Conservation (phyloP, 1,284 basidiomycete species). For the Cutaneotrichosporon cutaneum region DNA sequence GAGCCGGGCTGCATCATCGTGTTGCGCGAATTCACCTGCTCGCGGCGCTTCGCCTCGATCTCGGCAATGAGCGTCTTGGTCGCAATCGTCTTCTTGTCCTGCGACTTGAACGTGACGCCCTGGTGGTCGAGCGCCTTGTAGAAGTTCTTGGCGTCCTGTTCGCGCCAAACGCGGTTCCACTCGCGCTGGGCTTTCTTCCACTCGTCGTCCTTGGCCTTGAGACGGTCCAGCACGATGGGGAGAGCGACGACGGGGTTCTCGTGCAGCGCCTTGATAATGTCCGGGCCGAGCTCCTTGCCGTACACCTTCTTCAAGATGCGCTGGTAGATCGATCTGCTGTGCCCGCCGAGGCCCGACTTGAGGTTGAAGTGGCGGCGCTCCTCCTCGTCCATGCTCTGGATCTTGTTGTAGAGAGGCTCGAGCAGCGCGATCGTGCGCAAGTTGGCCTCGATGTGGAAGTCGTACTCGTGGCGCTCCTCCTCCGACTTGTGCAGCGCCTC, state of each 20-base stretch:
- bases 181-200: constrained; percentile 93
- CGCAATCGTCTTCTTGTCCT: constrained; percentile 95
- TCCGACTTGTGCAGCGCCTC: constrained; percentile 95
- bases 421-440: constrained; percentile 87
- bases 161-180: constrained; percentile 96
- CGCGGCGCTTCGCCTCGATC: constrained; percentile 74
- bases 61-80: constrained; percentile 85
- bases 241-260: constrained; percentile 88
- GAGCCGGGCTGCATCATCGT: constrained; percentile 65
- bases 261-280: constrained; percentile 87
- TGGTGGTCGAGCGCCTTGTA: constrained; percentile 97
- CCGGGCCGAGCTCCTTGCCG: constrained; percentile 70
- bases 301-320: constrained; percentile 95
- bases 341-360: constrained; percentile 83
- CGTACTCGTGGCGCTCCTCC: constrained; percentile 98
- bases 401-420: constrained; percentile 81
- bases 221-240: constrained; percentile 83
- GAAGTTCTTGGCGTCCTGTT: constrained; percentile 95
- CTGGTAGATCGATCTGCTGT: constrained; percentile 85
- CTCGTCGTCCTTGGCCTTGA: constrained; percentile 96
- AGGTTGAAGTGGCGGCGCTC: constrained; percentile 82
- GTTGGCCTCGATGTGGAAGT: constrained; percentile 92
- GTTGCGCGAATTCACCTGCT: constrained; percentile 72
- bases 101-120: constrained; percentile 88
- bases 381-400: constrained; percentile 85